Base-by-base conservation (phyloP, 495 filamentous ascomycete species). In the Hypoxylon lienhwacheense region DNA sequence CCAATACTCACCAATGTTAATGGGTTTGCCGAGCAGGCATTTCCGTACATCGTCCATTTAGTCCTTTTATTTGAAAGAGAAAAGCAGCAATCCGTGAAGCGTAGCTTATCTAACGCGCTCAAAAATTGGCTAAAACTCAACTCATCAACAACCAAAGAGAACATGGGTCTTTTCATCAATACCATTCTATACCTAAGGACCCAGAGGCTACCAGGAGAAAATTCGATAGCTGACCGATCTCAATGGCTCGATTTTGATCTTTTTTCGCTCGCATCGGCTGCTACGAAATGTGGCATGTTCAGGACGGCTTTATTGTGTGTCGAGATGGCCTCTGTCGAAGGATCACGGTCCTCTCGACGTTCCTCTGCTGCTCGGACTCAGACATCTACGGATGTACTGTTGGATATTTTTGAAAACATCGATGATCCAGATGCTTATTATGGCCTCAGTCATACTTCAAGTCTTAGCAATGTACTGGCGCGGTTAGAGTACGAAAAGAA, bases 381-480 rank as follows among this genome's bases (percentile, higher is more conserved):
- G 29, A 74, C 85, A 19, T 81, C 88, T 11, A 73, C 78, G 7
- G 81, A 87, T 6, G 74, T 93, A 12, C 67, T 97, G 5, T 78
- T 96, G 50, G 73, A 81, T 6, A 88, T 97, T 1, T 98, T 90
- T 66, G 85, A 86, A 67, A 88, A 89, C 49, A 86, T 97, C 28
- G 91, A 96, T 68, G 93, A 98, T 66, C 91, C 91, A 10, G 93
- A 98, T 65, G 83, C 91, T 12, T 97, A 91, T 66, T 97, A 98
- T 62, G 93, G 93, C n/a, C 84, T 97, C 15, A 80, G 86, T 37
- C 88, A 95, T 66, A 80, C 78, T 16, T 80, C 89, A 7, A 88
- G 82, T 36, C 71, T 98, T 31, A 74, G 78, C 11, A 86, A 86
- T 0, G 85, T 97, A 5, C 77, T 96, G 57, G 82, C 87, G 19